Base-by-base conservation (phyloP, 78 protist species). In the Abeoforma whisleri region DNA sequence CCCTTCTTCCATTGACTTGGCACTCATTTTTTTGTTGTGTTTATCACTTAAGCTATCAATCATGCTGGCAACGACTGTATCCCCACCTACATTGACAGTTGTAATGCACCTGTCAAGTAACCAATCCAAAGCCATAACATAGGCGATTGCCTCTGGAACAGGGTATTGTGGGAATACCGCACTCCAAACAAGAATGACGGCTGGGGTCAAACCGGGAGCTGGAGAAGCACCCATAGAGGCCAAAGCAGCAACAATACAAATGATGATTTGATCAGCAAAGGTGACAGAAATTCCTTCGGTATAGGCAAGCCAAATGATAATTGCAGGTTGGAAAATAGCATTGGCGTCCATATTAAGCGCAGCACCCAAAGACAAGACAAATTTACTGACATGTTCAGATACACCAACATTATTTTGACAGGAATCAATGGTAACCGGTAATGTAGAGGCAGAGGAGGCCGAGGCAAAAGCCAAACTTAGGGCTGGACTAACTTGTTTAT, bases 81-180 rank as follows among this genome's bases (percentile, higher is more conserved):
- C 83, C 8, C 62, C 83, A 33, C 33, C 23, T 19, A 79, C 83
- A 79, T 79, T 79, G 68, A 79, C 23, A 32, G 83, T 79, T 19
- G 83, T 79, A 57, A 79, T 39, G 68, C 83, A 79, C 16, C 83
- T 79, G 68, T 79, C 83, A 19, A 79, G 12, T 19, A 79, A 57
- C 83, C 83, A 79, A 79, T 79, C 83, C 35, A 79, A 33, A n/a
- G 83, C 83, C 62, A 79, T 22, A 79, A 79, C 62, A n/a, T 79
- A 79, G 19, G 34, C 83, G 68, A 79, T 79, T 19, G 83, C 83
- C 19, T 39, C 62, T 57, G 71, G 83, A 28, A 79, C 83, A 0
- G 37, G 71, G 38, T 73, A 22, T 22, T 19, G 32, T 22, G 77
- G 77, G 0, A 38, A 79, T 22, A 5, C 23, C 28, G 83, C 40